Percentiles rank a stretch among this genome's conserved stretches.
Conservation (phyloP, 129 eudicot genomes). For the Oenanthe sinensis region DNA sequence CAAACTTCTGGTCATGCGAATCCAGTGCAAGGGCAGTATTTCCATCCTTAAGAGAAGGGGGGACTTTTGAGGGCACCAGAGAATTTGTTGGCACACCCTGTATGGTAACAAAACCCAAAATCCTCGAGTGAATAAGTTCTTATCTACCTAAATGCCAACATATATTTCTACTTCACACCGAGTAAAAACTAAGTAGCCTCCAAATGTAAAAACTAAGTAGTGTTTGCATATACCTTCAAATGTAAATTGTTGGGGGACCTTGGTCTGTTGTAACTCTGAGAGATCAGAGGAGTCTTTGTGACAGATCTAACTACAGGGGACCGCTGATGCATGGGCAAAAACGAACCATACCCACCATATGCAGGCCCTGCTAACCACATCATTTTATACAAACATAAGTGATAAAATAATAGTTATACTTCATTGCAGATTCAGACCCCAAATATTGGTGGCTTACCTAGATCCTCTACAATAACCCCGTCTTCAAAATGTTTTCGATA, state of each 20-base stretch:
- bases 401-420: conserved; percentile 14
- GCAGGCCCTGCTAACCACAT: conserved; percentile 56
- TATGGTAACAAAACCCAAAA: conserved; percentile 30
- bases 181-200: conserved; percentile 34
- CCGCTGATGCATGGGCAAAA: conserved; percentile 56
- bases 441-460: conserved; percentile 50
- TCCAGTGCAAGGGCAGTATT: conserved; percentile 14
- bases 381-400: conserved; percentile 12
- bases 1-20: conserved; percentile 11
- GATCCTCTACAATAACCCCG: conserved; percentile 42
- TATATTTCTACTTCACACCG: not conserved
- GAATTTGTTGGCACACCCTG: conserved; percentile 39
- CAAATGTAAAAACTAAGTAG: conserved; percentile 8
- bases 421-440: conserved; percentile 16
- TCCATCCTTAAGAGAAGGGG: conserved; percentile 27
- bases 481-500: conserved; percentile 78
- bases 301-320: conserved; percentile 36
- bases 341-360: conserved; percentile 86
- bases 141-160: not conserved
- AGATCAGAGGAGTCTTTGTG: conserved; percentile 32
- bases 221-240: conserved; percentile 41
- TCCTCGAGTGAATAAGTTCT: conserved; percentile 21
- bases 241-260: conserved; percentile 26
- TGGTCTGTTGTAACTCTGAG: conserved; percentile 25
- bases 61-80: conserved; percentile 18